Base-by-base conservation (phyloP, 768 basidiomycete species). In the Podaxis carcinomalis region DNA sequence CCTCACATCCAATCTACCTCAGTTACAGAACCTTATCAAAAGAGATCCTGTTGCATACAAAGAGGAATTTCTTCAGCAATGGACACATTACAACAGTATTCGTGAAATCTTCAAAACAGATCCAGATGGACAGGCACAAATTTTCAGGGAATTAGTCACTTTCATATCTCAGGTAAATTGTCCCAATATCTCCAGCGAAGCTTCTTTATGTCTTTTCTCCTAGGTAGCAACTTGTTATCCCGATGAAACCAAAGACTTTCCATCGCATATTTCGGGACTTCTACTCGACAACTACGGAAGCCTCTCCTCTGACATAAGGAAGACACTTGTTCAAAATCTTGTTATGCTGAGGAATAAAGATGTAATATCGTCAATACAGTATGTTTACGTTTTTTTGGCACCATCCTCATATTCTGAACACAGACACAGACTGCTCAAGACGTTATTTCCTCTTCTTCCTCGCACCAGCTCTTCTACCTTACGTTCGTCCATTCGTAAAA, bases 1-100 rank as follows among this genome's bases (percentile, higher is more conserved):
- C 58, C 83, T 96, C 65, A 89, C 92, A 35, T 84, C 91, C 14
- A 96, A 96, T 69, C 84, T 98, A 7, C 95, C 97, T 0, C 93
- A 97, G 70, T 82, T 99, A 6, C 96, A 98, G 73, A 98, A 98
- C 71, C 81, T 98, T 56, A 95, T 99, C 73, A 99, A 99, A 71
- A 84, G 97, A 47, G 93, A 97, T 72, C 92, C 96, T 2, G 73
- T 77, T 7, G 88, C 85, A 0, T 98, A 99, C 78, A 90, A 85
- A 70, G 96, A 98, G 63, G 97, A 99, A 67, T 99, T 98, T 67
- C 70, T 95, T 14, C 93, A 93, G 65, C 96, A 99, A 80, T 97
- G 94, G 89, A 92, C 92, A 62, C 93, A 96, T 73, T 98, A 95
- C 75, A 85, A 90, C 66, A 90, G 87, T 65, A 87, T 90, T 58